phyloP scores from a whole-genome alignment of 1,284 basidiomycete genomes.

The Irpex sp. region DNA sequence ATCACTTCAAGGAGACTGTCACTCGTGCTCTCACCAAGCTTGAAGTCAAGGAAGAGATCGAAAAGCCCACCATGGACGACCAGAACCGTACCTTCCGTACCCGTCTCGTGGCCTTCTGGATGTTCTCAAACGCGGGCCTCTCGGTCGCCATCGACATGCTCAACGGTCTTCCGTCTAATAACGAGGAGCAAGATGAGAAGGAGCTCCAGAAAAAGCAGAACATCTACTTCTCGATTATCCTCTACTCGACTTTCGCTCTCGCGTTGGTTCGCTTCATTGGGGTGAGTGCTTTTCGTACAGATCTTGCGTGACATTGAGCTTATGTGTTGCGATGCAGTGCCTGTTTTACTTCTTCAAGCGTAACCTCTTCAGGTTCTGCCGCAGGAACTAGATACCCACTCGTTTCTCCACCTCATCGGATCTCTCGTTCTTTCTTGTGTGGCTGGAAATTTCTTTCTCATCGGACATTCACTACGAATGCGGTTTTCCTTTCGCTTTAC shows the following conservation, averaged over 20 bases:
- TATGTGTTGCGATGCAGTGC: conserved; percentile 42
- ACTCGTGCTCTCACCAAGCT: conserved; percentile 86
- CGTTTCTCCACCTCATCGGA: not conserved
- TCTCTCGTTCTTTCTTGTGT: not conserved
- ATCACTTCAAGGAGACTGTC: conserved; percentile 92
- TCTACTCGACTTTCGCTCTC: conserved; percentile 87
- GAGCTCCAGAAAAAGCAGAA: conserved; percentile 60
- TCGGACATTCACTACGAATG: not conserved
- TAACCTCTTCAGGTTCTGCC: conserved; percentile 78
- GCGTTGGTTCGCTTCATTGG: conserved; percentile 78
- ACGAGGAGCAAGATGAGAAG: conserved; percentile 37
- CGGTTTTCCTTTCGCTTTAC: not conserved
- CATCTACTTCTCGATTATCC: conserved; percentile 76
- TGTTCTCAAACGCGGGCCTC: conserved; percentile 76
- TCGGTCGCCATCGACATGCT: conserved; percentile 83
- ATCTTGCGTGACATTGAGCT: conserved; percentile 2
- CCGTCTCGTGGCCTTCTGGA: conserved; percentile 81
- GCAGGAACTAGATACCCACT: conserved; percentile 49
- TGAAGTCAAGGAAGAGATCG: conserved; percentile 59
- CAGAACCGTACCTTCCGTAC: conserved; percentile 94
- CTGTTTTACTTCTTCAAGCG: conserved; percentile 79
- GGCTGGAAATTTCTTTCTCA: not conserved
- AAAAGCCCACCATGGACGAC: conserved; percentile 88
- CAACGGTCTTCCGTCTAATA: conserved; percentile 59
- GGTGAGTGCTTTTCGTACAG: conserved; percentile 43